Evolutionary conservation across 2,329 filamentous ascomycete species (phyloP).

Genomic region (Colletotrichum sp.): DNA sequence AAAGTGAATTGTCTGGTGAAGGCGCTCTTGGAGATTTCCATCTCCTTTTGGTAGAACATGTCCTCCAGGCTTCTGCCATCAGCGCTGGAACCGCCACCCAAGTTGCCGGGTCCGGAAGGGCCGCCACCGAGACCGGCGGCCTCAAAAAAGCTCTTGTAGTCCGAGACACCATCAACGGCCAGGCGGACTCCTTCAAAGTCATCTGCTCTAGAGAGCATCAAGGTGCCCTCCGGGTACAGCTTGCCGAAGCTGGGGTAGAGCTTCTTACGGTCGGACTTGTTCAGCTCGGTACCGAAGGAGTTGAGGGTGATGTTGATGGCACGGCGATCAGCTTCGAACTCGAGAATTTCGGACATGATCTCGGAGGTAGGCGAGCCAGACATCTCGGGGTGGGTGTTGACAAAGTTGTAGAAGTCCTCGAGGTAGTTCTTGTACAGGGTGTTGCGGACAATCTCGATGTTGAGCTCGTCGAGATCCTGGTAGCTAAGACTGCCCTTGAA

Average conservation of each 20-base stretch:
- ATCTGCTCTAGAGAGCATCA: slow-evolving; percentile 94
- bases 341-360: slow-evolving; percentile 93
- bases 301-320: slow-evolving; percentile 99
- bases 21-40: slow-evolving; percentile 94
- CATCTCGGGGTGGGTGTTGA: slow-evolving; percentile 88
- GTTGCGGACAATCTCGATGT: slow-evolving; percentile 99
- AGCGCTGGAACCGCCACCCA: slow-evolving; percentile 77
- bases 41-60: slow-evolving; percentile 99
- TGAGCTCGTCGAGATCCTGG: slow-evolving; percentile 96
- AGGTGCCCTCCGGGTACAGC: slow-evolving; percentile 89
- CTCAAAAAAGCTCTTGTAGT: slow-evolving; percentile 97
- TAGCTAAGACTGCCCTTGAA: slow-evolving; percentile 97
- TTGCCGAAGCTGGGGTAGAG: slow-evolving; percentile 92
- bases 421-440: slow-evolving; percentile 99
- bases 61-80: slow-evolving; percentile 94
- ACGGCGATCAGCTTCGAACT: slow-evolving; percentile 95
- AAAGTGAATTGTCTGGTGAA: slow-evolving; percentile 97
- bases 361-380: slow-evolving; percentile 87
- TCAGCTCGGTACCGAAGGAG: slow-evolving; percentile 95
- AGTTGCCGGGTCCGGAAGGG: slow-evolving; percentile 77
- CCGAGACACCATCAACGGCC: slow-evolving; percentile 88
- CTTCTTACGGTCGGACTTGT: slow-evolving; percentile 93
- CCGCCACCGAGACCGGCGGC: slow-evolving; percentile 80
- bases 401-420: slow-evolving; percentile 95
- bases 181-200: slow-evolving; percentile 93